Base-by-base conservation (phyloP, 805 yeast species). In the Metschnikowia kofuensis region DNA sequence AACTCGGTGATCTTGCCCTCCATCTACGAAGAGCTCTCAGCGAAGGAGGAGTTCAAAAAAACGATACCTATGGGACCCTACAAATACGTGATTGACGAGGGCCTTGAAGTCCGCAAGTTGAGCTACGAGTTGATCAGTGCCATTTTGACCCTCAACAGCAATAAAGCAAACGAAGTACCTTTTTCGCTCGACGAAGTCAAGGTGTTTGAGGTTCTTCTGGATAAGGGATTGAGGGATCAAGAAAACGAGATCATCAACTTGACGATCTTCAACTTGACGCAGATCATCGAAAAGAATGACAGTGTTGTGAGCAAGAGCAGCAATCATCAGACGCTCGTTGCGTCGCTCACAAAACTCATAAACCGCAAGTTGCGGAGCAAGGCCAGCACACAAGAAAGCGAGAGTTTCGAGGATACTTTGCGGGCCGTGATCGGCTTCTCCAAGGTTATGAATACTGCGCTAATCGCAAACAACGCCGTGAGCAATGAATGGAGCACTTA, bases 41-140 rank as follows among this genome's bases (percentile, higher is more conserved):
- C 83, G 0, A 78, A 78, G 54, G 77, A 75, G 31, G 77, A 79
- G 48, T 83, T 80, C 57, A 79, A 85, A 40, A 83, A 83, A 47
- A 70, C 76, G 15, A 83, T 89, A 32, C 85, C 84, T 41, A 87
- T 89, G 80, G 96, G 96, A 1, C 95, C 96, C 0, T 88, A 85
- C 72, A 87, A 87, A 61, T 91, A 87, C 61, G 82, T 83, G 52
- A 78, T 87, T 36, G 96, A 89, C 58, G 85, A 84, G 55, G 94
- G 90, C 0, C 70, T 87, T 36, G 89, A 83, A 50, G 79, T 82
- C 50, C 75, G 96, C 46, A 86, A 86, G 60, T 77, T 85, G 35
- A 74, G 87, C 7, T 86, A 84, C 63, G 96, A 88, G 59, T 67
- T 84, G 21, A 67, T 88, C 29, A 84, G 82, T 62, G 76, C 87